Percentiles rank a stretch among this genome's conserved stretches.
phyloP scores from a whole-genome alignment of 768 basidiomycete species.

The Kwoniella bestiolae region DNA sequence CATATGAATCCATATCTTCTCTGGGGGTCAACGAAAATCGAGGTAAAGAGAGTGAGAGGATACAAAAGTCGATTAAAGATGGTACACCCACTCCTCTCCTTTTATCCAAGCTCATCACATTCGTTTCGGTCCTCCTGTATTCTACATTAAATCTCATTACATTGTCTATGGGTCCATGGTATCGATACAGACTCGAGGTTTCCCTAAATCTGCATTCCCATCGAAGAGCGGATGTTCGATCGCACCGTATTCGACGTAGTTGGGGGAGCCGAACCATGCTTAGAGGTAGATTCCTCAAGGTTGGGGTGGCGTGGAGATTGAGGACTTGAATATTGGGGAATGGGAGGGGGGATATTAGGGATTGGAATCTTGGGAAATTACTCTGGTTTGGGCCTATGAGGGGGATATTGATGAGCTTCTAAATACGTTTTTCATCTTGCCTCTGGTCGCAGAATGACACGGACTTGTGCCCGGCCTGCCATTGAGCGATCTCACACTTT shows the following conservation, averaged over 20 bases:
- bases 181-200: no score
- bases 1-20: not conserved
- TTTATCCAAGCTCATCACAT: no score
- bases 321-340: conserved; percentile 20
- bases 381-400: not conserved
- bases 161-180: not conserved
- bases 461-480: no score
- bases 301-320: conserved; percentile 10
- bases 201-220: not conserved
- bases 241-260: not conserved
- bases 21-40: not conserved
- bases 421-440: not conserved
- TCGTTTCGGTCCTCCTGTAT: no score
- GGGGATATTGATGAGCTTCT: not conserved
- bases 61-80: conserved; percentile 1
- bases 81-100: not conserved
- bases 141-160: not conserved
- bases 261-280: conserved; percentile 2
- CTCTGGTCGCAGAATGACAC: no score
- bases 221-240: not conserved
- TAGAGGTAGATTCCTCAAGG: conserved; percentile 13
- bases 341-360: not conserved
- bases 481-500: no score
- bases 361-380: conserved; percentile 7
- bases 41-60: not conserved